These are phyloP conservation scores for Tylopilus sp. DNA, from an alignment of 768 basidiomycete genomes.

Conservation along the genomic window DNA sequence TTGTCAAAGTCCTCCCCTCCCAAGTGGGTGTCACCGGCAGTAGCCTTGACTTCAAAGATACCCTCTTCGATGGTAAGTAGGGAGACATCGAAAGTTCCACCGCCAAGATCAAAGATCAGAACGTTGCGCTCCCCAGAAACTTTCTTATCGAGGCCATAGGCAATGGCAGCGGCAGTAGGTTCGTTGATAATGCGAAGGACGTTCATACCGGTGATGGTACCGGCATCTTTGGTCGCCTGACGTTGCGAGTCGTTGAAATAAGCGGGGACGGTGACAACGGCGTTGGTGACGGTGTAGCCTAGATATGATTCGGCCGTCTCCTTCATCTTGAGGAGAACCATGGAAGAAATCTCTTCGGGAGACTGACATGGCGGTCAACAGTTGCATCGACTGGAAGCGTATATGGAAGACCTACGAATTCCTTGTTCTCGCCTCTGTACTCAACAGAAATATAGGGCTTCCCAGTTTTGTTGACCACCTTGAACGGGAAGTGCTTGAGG, in stretches of 20 bases:
- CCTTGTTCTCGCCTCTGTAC: slow-evolving; percentile 92
- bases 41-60: slow-evolving; percentile 98
- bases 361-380: slow-evolving; percentile 48
- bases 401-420: slow-evolving; percentile 62
- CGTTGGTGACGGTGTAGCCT: slow-evolving; percentile 77
- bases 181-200: slow-evolving; percentile 99
- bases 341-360: slow-evolving; percentile 96
- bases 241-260: slow-evolving; percentile 99
- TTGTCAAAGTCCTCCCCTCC: slow-evolving; percentile 99
- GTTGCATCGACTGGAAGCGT: slow-evolving; percentile 5
- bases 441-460: slow-evolving; percentile 88
- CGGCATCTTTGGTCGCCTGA: slow-evolving; percentile 98
- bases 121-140: slow-evolving; percentile 88
- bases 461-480: slow-evolving; percentile 77
- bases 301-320: slow-evolving; percentile 97
- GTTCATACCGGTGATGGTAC: slow-evolving; percentile 89
- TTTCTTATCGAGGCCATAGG: slow-evolving; percentile 98
- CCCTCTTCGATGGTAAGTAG: slow-evolving; percentile 95
- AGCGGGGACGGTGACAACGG: slow-evolving; percentile 94
- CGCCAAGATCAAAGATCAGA: slow-evolving; percentile 97
- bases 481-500: slow-evolving; percentile 93
- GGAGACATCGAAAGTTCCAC: slow-evolving; percentile 98
- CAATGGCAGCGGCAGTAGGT: slow-evolving; percentile 96
- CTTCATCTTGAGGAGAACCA: slow-evolving; percentile 98
- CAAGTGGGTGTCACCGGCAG: slow-evolving; percentile 96